Conservation (phyloP, 2,329 filamentous ascomycete species). For the Fusarium mangiferae region DNA sequence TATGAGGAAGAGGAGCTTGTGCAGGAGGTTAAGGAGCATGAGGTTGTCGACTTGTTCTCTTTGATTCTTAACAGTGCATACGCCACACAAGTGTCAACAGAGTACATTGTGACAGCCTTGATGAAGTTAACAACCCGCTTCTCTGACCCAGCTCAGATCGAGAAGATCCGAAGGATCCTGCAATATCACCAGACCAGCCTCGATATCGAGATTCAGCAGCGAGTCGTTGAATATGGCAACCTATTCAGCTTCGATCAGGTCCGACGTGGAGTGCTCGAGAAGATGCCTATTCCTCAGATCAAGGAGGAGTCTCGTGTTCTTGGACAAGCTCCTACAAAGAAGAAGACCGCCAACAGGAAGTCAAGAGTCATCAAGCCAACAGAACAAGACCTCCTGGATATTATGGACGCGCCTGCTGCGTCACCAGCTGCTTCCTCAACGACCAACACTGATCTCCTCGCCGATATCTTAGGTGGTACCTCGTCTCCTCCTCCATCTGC, state of each 20-base stretch:
- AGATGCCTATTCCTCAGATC: constrained; percentile 97
- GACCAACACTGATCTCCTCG: constrained; percentile 87
- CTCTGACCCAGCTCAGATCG: constrained; percentile 83
- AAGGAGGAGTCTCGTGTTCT: constrained; percentile 93
- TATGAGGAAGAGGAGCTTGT: constrained; percentile 96
- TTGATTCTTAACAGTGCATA: constrained; percentile 96
- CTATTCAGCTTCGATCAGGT: constrained; percentile 92
- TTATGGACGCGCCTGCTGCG: constrained; percentile 80
- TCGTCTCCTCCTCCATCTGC: constrained; percentile 55
- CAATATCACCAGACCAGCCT: constrained; percentile 84
- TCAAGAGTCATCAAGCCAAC: constrained; percentile 83
- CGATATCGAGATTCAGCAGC: constrained; percentile 95
- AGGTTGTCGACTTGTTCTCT: constrained; percentile 91
- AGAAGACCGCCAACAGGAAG: constrained; percentile 77
- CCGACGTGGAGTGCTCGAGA: constrained; percentile 89
- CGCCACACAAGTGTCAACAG: constrained; percentile 87
- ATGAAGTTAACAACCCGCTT: constrained; percentile 95
- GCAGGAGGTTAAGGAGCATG: constrained; percentile 81
- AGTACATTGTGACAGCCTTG: constrained; percentile 94
- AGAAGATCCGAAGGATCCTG: constrained; percentile 83
- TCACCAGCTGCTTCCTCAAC: constrained; percentile 62
- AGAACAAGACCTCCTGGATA: constrained; percentile 91
- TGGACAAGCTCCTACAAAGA: constrained; percentile 78
- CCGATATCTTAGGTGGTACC: constrained; percentile 88
- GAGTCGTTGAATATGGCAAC: constrained; percentile 94